Evolutionary conservation across 2,329 filamentous ascomycete genomes (phyloP), one percentile per base, ranked within the genome.

Genomic region (Trichoderma semiorbis): DNA sequence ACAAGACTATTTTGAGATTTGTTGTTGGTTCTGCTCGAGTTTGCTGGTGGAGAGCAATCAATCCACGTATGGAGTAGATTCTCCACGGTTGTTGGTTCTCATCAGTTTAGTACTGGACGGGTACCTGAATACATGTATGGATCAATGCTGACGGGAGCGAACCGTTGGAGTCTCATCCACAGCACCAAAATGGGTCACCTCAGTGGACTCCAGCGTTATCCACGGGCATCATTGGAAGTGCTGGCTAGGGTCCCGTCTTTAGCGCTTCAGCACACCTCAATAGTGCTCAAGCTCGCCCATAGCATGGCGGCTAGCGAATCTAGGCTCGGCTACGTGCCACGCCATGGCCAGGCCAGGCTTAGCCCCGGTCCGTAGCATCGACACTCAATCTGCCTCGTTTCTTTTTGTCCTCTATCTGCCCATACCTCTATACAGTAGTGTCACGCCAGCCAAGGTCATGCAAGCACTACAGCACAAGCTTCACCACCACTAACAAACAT

Each of bases 381-480:
- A 7, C 32, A 66, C 64, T 57, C 21, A 67, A 67, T 67, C 64
- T 67, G 50, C 64, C 47, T 67, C 64, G 47, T 16, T 67, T 28
- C 39, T 43, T 43, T 18, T 8, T n/a, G 39, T 43, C 39, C 39
- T 43, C 7, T 14, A 14, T 43, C 21, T 36, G 7, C 30, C 30
- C 30, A 30, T 30, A 2, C 30, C 28, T 30, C 28, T 30, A 30
- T 30, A 43, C 30, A 18, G 39, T 47, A 58, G 34, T 21, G 34
- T 34, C 26, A 58, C 65, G 7, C 63, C 63, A 43, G 21, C 32
- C 32, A 21, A 34, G 24, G 50, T 39, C 53, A 53, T 32, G 43
- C 65, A 12, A 58, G 24, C 65, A 68, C 21, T 16, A 7, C 7
- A 68, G 11, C 1, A 7, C 7, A 43, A 18, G 16, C 10, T 60